A percentile compares a stretch with the other conserved stretches of the same genome.
Conservation (phyloP, 2,329 filamentous ascomycete species). For the Parastagonospora nodorum region DNA sequence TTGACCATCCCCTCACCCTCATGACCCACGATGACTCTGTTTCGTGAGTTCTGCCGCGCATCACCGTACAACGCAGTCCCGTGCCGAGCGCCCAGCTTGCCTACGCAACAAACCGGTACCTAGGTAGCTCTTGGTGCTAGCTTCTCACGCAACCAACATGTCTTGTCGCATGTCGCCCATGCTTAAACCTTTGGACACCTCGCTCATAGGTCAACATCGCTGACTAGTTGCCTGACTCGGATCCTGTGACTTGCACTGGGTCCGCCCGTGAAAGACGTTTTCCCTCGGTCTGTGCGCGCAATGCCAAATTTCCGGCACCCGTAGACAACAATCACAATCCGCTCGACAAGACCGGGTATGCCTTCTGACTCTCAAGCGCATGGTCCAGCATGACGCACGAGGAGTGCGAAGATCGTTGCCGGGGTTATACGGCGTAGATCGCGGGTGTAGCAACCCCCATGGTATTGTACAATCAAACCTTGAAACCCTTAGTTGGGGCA, state of each 20-base stretch:
- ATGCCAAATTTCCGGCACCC: not conserved
- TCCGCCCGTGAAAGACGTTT: not conserved
- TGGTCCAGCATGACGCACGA: not conserved
- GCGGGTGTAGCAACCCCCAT: too few species aligned
- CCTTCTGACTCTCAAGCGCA: not conserved
- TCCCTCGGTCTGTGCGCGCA: not conserved
- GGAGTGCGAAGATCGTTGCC: not conserved
- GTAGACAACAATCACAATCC: not conserved
- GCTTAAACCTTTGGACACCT: not conserved
- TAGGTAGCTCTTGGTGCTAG: conserved; percentile 9
- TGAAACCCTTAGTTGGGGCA: too few species aligned
- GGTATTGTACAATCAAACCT: too few species aligned
- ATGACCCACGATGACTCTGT: too few species aligned
- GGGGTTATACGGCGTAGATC: too few species aligned
- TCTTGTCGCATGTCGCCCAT: not conserved
- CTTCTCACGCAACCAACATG: conserved; percentile 3
- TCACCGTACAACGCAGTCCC: not conserved
- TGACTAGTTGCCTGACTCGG: not conserved
- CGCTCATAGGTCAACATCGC: not conserved
- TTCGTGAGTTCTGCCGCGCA: not conserved
- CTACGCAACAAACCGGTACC: conserved; percentile 5
- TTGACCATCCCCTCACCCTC: too few species aligned
- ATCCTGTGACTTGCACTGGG: not conserved
- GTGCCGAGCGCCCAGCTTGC: not conserved
- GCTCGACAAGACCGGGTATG: not conserved